Evolutionary conservation across 2,329 filamentous ascomycete species (phyloP).

Genomic region (Pseudopyricularia cyperi): DNA sequence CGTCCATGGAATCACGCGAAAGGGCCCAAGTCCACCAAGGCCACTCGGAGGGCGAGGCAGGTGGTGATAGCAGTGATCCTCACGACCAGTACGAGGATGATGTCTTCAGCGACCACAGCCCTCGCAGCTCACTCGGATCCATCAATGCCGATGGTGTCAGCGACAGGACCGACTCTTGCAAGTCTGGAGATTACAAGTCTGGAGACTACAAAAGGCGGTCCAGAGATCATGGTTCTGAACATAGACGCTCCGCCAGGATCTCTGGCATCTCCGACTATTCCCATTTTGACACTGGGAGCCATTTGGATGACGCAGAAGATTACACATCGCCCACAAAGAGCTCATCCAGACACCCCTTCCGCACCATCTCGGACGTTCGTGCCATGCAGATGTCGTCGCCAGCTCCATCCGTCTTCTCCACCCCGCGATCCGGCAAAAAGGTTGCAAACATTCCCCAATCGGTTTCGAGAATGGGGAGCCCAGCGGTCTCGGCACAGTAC

Average conservation of each 20-base stretch:
- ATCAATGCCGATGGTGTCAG: conserved; percentile 14
- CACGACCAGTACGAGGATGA: conserved; percentile 44
- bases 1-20: conserved; percentile 11
- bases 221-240: not conserved
- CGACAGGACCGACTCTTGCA: conserved; percentile 9
- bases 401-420: conserved; percentile 33
- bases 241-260: conserved; percentile 24
- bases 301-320: conserved; percentile 23
- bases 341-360: conserved; percentile 50
- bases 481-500: conserved; percentile 34
- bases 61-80: conserved; percentile 34
- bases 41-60: conserved; percentile 17
- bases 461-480: conserved; percentile 44
- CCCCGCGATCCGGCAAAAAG: conserved; percentile 37
- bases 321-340: conserved; percentile 43
- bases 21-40: conserved; percentile 8
- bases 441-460: conserved; percentile 9
- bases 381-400: conserved; percentile 63
- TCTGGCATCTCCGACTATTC: conserved; percentile 40
- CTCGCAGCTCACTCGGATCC: conserved; percentile 42
- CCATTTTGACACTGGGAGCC: conserved; percentile 29
- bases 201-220: conserved; percentile 7
- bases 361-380: conserved; percentile 55
- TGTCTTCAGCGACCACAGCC: conserved; percentile 45
- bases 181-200: conserved; percentile 4